Evolutionary conservation across 2,329 filamentous ascomycete genomes (phyloP), one percentile per base, ranked within the genome.

Genomic region (Venturia asperata): DNA sequence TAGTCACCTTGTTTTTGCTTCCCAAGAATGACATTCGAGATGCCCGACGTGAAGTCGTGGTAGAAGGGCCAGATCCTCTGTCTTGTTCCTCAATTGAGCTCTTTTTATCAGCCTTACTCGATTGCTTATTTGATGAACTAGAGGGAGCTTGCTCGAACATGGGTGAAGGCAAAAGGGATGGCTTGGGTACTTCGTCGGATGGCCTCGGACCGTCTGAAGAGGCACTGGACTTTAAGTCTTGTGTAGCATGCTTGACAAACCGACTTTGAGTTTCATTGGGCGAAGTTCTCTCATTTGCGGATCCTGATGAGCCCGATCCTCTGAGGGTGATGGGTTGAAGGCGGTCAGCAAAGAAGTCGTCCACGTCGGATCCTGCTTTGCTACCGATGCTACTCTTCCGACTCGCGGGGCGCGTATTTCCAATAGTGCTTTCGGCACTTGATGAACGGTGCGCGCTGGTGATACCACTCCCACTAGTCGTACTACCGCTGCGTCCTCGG

Each of bases 401-500:
- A 27, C 72, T 77, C 9, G 74, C 73, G 19, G 71, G 72, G 24
- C 73, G 70, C 27, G 74, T 70, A 9, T 73, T 73, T 19, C 72
- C 77, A 42, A 77, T 79, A 41, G 70, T 66, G 68, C 76, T 78
- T 65, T 74, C 75, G 34, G 77, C 75, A 69, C 79, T 81, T 9
- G 77, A 74, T 30, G 80, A 81, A 42, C 79, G 76, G 58, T 76
- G 74, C 56, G 79, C 78, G 34, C 77, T 81, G n/a, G 64, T 64
- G 43, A 27, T 65, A 61, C 78, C 79, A 49, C 30, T 61, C 41
- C 78, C 79, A 67, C 80, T 83, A 9, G 81, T 77, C 24, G 80
- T 77, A 70, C 84, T 87, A 66, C 82, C 84, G 70, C 86, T 91
- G 64, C 88, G 83, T 39, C 87, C 83, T 66, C 86, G 83, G 39